These are phyloP conservation scores for Tricholomella constricta DNA, from an alignment of 768 basidiomycete genomes.

Conservation along the genomic window DNA sequence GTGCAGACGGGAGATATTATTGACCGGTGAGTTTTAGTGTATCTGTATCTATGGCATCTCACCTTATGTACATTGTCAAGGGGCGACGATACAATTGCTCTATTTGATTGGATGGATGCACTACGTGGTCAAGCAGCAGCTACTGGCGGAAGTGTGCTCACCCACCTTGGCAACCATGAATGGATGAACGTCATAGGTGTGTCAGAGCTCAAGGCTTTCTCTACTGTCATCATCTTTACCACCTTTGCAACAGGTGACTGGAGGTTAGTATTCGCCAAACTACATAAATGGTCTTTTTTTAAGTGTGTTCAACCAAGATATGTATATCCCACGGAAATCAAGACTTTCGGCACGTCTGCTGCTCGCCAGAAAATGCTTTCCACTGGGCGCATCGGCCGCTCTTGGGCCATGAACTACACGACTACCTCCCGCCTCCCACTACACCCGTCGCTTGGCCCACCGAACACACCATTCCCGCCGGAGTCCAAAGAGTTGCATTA, in stretches of 20 bases:
- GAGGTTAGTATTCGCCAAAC: slow-evolving; percentile 50
- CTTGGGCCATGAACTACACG: slow-evolving; percentile 88
- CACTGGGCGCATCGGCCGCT: slow-evolving; percentile 73
- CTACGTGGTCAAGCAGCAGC: slow-evolving; percentile 74
- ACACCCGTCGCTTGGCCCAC: slow-evolving; percentile 66
- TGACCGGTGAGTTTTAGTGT: slow-evolving; percentile 60
- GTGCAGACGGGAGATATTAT: slow-evolving; percentile 98
- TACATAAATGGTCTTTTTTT: background rate
- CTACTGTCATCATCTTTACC: slow-evolving; percentile 1
- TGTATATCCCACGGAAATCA: slow-evolving; percentile 79
- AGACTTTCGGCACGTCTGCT: slow-evolving; percentile 74
- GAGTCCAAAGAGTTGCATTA: slow-evolving; percentile 24
- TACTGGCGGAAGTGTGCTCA: slow-evolving; percentile 72
- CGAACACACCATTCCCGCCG: slow-evolving; percentile 63
- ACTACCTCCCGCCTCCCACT: slow-evolving; percentile 80
- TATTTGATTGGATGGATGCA: slow-evolving; percentile 84
- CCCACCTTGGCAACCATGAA: slow-evolving; percentile 92
- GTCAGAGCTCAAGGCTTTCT: slow-evolving; percentile 9
- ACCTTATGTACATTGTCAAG: slow-evolving; percentile 37
- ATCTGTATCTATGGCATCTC: background rate
- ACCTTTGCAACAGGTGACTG: slow-evolving; percentile 66
- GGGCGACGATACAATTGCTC: slow-evolving; percentile 85
- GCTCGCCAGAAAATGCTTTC: slow-evolving; percentile 74
- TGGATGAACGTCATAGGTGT: slow-evolving; percentile 89
- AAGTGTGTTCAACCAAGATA: slow-evolving; percentile 52